These are phyloP conservation scores for Ogataea trehaloabstinens DNA, from an alignment of 805 yeast genomes.

Conservation along the genomic window DNA sequence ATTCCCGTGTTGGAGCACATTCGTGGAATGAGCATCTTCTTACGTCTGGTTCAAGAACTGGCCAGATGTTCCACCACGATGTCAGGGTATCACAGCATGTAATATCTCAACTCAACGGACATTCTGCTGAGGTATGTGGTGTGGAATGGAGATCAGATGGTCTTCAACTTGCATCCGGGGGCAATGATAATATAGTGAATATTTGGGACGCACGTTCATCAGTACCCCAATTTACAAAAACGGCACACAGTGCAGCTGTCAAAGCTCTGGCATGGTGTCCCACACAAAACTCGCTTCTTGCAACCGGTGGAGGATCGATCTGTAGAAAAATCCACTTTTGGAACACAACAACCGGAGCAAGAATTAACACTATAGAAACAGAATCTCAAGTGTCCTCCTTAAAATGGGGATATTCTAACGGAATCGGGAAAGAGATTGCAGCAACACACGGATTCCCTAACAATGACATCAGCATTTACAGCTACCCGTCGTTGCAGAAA, in stretches of 20 bases:
- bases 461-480: slow-evolving; percentile 78
- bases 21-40: slow-evolving; percentile 81
- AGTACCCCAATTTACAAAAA: slow-evolving; percentile 70
- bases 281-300: slow-evolving; percentile 71
- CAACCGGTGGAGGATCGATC: slow-evolving; percentile 96
- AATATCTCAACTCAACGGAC: slow-evolving; percentile 57
- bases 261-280: slow-evolving; percentile 97
- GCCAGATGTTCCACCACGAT: slow-evolving; percentile 83
- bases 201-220: slow-evolving; percentile 84
- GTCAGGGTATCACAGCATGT: slow-evolving; percentile 82
- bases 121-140: slow-evolving; percentile 91
- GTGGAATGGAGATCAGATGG: slow-evolving; percentile 85
- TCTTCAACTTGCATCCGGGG: slow-evolving; percentile 82
- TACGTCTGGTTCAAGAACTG: slow-evolving; percentile 85
- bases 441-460: slow-evolving; percentile 94
- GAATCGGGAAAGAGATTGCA: slow-evolving; percentile 78
- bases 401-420: slow-evolving; percentile 80
- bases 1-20: slow-evolving; percentile 78
- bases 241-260: slow-evolving; percentile 88
- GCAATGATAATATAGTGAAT: slow-evolving; percentile 89
- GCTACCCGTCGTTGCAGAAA: slow-evolving; percentile 80
- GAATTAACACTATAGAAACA: slow-evolving; percentile 83
- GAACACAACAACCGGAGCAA: slow-evolving; percentile 89
- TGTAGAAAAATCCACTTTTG: slow-evolving; percentile 90
- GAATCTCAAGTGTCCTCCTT: slow-evolving; percentile 94